Evolutionary conservation across 2,329 filamentous ascomycete species (phyloP).

Genomic region (Didymosphaeria variabile): DNA sequence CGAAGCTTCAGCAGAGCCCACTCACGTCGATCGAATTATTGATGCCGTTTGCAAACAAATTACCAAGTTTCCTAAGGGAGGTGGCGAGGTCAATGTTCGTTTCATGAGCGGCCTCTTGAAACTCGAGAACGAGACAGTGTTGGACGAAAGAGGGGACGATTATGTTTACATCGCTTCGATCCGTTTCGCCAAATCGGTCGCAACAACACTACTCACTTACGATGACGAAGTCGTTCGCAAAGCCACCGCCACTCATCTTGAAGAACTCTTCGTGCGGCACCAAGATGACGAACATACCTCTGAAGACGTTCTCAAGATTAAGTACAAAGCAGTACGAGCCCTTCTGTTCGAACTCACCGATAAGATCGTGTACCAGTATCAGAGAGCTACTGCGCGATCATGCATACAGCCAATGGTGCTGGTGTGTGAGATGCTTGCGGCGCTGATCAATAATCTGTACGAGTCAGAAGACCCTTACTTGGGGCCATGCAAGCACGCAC

Average conservation of each 20-base stretch:
- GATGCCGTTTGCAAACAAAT: slow-evolving; percentile 30
- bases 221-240: slow-evolving; percentile 41
- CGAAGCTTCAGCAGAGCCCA: slow-evolving; percentile 27
- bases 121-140: slow-evolving; percentile 32
- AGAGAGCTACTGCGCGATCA: slow-evolving; percentile 30
- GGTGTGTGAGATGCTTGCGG: slow-evolving; percentile 29
- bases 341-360: slow-evolving; percentile 29
- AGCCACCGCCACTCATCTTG: slow-evolving; percentile 29
- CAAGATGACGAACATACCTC: slow-evolving; percentile 26
- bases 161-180: slow-evolving; percentile 37
- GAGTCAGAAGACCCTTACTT: slow-evolving; percentile 32
- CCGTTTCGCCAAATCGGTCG: slow-evolving; percentile 26
- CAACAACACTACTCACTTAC: slow-evolving; percentile 38
- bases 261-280: slow-evolving; percentile 32
- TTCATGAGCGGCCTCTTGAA: slow-evolving; percentile 40
- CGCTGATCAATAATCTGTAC: slow-evolving; percentile 29
- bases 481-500: slow-evolving; percentile 28
- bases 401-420: slow-evolving; percentile 38
- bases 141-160: slow-evolving; percentile 28
- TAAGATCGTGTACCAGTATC: slow-evolving; percentile 37
- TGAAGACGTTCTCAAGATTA: slow-evolving; percentile 25
- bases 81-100: slow-evolving; percentile 35
- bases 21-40: slow-evolving; percentile 31
- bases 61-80: slow-evolving; percentile 28
- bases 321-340: slow-evolving; percentile 33